A percentile compares a stretch with the other conserved stretches of the same genome.
Evolutionary conservation across 2,329 filamentous ascomycete species (phyloP).

Genomic region (Aspergillus ustus): DNA sequence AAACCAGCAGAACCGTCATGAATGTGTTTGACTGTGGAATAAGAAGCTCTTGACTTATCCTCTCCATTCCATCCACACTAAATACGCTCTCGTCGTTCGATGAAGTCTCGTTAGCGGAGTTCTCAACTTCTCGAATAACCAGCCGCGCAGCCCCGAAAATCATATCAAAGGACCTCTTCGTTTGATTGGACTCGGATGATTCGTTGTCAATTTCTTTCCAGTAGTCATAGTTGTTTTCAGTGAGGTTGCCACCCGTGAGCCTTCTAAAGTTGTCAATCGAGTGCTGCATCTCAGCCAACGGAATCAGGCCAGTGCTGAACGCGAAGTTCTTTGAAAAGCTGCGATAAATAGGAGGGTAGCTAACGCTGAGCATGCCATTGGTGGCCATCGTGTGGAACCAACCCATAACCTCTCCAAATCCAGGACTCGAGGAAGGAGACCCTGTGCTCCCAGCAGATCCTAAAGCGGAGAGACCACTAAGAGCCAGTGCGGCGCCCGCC

Average conservation of each 20-base stretch:
- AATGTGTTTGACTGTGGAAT: constrained; percentile 92
- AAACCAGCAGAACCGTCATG: constrained; percentile 90
- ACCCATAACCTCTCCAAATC: constrained; percentile 80
- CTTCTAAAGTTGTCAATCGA: constrained; percentile 83
- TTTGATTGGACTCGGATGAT: constrained; percentile 49
- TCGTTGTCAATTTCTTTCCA: constrained; percentile 54
- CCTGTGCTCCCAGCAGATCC: constrained; percentile 65
- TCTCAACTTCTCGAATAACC: constrained; percentile 55
- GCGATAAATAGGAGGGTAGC: constrained; percentile 83
- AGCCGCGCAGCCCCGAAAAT: constrained; percentile 53
- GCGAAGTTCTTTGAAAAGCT: constrained; percentile 92
- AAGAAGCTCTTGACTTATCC: constrained; percentile 78
- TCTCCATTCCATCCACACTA: constrained; percentile 75
- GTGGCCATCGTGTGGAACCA: constrained; percentile 95
- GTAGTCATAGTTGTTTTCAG: constrained; percentile 73
- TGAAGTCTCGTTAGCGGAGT: constrained; percentile 47
- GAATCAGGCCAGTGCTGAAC: constrained; percentile 83
- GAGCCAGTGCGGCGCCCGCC: constrained; percentile 77
- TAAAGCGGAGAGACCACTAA: constrained; percentile 73
- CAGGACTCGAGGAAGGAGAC: constrained; percentile 72
- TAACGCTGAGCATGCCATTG: constrained; percentile 94
- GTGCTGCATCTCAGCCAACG: constrained; percentile 78
- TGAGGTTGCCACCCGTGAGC: constrained; percentile 84
- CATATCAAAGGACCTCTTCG: constrained; percentile 60
- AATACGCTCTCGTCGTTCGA: constrained; percentile 40